A percentile compares a stretch with the other conserved stretches of the same genome.
Evolutionary conservation across 805 yeast genomes (phyloP).

Genomic region (Pichia nanzhaoensis): DNA sequence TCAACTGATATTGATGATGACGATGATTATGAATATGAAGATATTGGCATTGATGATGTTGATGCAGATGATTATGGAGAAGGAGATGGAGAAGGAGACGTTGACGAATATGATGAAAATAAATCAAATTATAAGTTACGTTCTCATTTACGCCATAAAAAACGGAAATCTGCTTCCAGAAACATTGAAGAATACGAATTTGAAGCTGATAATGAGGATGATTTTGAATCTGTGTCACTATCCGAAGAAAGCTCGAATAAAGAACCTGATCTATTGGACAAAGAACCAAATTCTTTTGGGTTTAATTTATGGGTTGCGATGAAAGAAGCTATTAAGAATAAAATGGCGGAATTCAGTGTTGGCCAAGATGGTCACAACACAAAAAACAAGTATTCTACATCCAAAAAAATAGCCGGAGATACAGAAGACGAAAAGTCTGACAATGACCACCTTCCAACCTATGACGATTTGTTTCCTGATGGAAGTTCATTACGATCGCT

Average conservation of each 20-base stretch:
- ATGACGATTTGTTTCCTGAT: slow-evolving; percentile 69
- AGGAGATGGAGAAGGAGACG: background rate
- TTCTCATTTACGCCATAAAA: too few species aligned
- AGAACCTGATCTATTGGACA: too few species aligned
- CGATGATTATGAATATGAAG: slow-evolving; percentile 3
- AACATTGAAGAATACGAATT: slow-evolving; percentile 2
- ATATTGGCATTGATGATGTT: background rate
- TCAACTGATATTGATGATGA: slow-evolving; percentile 8
- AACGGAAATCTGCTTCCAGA: background rate
- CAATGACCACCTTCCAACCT: slow-evolving; percentile 53
- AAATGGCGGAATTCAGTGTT: slow-evolving; percentile 12
- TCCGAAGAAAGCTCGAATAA: too few species aligned
- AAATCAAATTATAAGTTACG: background rate
- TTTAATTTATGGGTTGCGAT: slow-evolving; percentile 26
- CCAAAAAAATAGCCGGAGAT: too few species aligned
- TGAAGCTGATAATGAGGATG: slow-evolving; percentile 11
- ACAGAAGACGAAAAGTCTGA: slow-evolving; percentile 11
- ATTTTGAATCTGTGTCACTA: too few species aligned
- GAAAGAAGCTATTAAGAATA: slow-evolving; percentile 23
- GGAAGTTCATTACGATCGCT: slow-evolving; percentile 28
- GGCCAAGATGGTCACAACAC: background rate
- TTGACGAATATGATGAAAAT: background rate
- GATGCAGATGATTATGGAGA: background rate
- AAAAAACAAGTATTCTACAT: background rate
- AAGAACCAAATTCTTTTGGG: slow-evolving; percentile 19